Percentiles rank a stretch among this genome's conserved stretches.
Evolutionary conservation across 176 grass and related monocot species (phyloP).

Genomic region (Oryza longistaminata): DNA sequence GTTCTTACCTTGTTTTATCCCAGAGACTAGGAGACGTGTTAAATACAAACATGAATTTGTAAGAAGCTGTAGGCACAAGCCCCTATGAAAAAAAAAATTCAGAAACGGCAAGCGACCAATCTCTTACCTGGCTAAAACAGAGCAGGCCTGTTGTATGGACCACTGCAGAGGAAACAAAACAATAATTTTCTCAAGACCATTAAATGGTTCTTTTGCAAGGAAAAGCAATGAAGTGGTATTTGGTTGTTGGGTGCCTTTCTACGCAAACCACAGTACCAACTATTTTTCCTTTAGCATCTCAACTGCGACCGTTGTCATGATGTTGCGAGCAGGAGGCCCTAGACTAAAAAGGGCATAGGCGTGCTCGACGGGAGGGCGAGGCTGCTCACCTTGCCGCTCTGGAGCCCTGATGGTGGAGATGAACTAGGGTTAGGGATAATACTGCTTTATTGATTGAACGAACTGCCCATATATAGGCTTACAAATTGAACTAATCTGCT

Average conservation of each 20-base stretch:
- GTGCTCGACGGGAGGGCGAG: no score
- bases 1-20: constrained; percentile 8
- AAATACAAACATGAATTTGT: constrained; percentile 12
- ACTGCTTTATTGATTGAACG: no score
- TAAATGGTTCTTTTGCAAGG: background rate
- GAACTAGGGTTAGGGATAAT: no score
- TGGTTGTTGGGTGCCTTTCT: constrained; percentile 72
- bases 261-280: constrained; percentile 96
- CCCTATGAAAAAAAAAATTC: background rate
- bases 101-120: background rate
- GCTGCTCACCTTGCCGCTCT: no score
- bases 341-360: no score
- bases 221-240: constrained; percentile 28
- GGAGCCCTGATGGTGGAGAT: no score
- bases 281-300: constrained; percentile 92
- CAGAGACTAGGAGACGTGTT: background rate
- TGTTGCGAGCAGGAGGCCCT: no score
- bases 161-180: constrained; percentile 58
- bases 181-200: constrained; percentile 24
- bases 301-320: constrained; percentile 76
- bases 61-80: background rate
- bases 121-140: constrained; percentile 80
- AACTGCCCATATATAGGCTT: no score
- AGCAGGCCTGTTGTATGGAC: constrained; percentile 75
- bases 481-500: no score